Base-by-base conservation (phyloP, 2,329 filamentous ascomycete genomes). In the Metarhizium guizhouense region DNA sequence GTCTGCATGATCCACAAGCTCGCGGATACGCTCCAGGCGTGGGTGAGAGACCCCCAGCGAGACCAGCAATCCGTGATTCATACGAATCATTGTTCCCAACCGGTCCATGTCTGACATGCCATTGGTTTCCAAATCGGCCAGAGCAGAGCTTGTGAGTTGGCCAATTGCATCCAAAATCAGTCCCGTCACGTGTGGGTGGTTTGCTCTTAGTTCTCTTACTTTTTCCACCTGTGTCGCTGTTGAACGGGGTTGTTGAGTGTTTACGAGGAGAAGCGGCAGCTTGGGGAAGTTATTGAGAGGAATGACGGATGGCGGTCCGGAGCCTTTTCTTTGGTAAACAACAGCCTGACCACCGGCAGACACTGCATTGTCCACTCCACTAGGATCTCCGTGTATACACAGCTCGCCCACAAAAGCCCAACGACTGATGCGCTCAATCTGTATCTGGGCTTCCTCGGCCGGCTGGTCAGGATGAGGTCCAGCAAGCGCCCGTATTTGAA, bases 1-100 rank as follows among this genome's bases (percentile, higher is more conserved):
- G 57, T 66, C 63, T 34, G 65, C 63, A 42, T 61, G 60, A 38
- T 66, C 64, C 7, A 63, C 56, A 36, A 60, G 57, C 52, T 63
- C 54, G 25, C 56, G 40, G 38, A 56, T 50, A 48, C 55, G 56
- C 48, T 58, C 59, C 25, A 59, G 49, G 5, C 51, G 42, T 36
- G 58, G 58, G 40, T 58, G 58, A n/a, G 58, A 59, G 1, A 59
- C 56, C 18, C 54, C 54, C 14, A 51, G 34, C 13, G 47, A 18
- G 11, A 34, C 38, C 25, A 52, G 30, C 4, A 51, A 20, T 4
- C 48, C 48, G 16, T 51, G 32, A n/a, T 51, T 51, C 18, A 51
- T 51, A 25, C n/a, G 14, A 4, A 51, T 38, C 16, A 51, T 8
- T 5, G 29, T 18, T 16, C 48, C 48, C 30, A 51, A 38, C 0